A percentile compares a stretch with the other conserved stretches of the same genome.
phyloP scores from a whole-genome alignment of 805 yeast species.

The Maudiozyma saulgeensis region DNA sequence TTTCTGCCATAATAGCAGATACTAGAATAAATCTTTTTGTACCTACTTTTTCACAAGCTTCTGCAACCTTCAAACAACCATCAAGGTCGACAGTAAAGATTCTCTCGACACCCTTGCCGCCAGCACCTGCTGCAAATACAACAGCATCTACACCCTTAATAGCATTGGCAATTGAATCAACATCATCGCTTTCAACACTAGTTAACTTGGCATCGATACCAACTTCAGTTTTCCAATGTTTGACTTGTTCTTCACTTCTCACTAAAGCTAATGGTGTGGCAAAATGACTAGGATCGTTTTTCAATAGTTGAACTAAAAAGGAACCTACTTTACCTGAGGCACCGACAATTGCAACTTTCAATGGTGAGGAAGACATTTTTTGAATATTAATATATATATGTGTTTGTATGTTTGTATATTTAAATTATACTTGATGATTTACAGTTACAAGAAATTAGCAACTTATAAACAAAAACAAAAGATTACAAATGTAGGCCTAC shows the following conservation, averaged over 20 bases:
- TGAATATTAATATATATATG: background rate
- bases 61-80: conserved; percentile 48
- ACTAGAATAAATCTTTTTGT: conserved; percentile 42
- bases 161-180: conserved; percentile 28
- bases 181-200: conserved; percentile 31
- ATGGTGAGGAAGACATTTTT: background rate
- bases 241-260: conserved; percentile 38
- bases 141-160: conserved; percentile 45
- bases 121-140: conserved; percentile 55
- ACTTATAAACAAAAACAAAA: no score
- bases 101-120: conserved; percentile 25
- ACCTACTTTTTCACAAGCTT: conserved; percentile 39
- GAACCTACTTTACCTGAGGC: conserved; percentile 58
- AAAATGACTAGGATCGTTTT: conserved; percentile 15
- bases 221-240: conserved; percentile 32
- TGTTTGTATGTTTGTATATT: background rate
- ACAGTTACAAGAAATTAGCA: no score
- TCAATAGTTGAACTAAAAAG: conserved; percentile 32
- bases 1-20: conserved; percentile 48
- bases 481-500: no score
- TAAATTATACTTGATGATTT: no score
- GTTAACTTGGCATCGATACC: conserved; percentile 31
- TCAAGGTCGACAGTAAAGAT: conserved; percentile 50
- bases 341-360: conserved; percentile 42
- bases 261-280: conserved; percentile 37